Evolutionary conservation across 2,329 filamentous ascomycete species (phyloP).

Genomic region (Fulvia fulva): DNA sequence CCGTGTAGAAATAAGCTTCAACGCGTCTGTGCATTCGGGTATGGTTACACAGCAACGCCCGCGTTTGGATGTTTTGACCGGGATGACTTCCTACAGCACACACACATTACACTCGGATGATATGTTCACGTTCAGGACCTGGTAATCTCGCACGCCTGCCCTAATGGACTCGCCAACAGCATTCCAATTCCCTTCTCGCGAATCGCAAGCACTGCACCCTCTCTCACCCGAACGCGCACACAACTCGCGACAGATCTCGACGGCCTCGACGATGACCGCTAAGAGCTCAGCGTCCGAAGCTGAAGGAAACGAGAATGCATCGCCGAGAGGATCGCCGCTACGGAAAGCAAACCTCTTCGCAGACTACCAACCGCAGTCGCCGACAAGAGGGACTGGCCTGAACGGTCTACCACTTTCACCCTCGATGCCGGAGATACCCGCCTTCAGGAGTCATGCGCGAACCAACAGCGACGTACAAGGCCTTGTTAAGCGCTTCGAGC

Average conservation of each 20-base stretch:
- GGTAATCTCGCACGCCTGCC: background rate
- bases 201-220: slow-evolving; percentile 52
- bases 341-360: slow-evolving; percentile 31
- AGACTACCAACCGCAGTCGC: slow-evolving; percentile 23
- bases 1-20: too few relatives aligned
- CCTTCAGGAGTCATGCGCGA: slow-evolving; percentile 40
- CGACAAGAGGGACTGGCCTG: slow-evolving; percentile 17
- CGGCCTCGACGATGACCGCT: slow-evolving; percentile 30
- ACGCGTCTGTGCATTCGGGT: background rate
- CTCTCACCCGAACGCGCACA: slow-evolving; percentile 64
- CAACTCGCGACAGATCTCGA: slow-evolving; percentile 28
- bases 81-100: background rate
- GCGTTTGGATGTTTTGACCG: background rate
- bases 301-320: slow-evolving; percentile 19
- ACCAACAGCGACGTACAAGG: slow-evolving; percentile 58
- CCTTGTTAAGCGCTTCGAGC: slow-evolving; percentile 68
- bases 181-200: slow-evolving; percentile 52
- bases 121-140: background rate
- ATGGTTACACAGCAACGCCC: background rate
- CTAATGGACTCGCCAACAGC: slow-evolving; percentile 38
- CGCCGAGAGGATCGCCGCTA: slow-evolving; percentile 33
- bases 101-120: background rate
- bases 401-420: slow-evolving; percentile 28
- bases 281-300: slow-evolving; percentile 30
- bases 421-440: slow-evolving; percentile 30